Conservation (phyloP, 768 basidiomycete species). For the Pisolithus marmoratus region DNA sequence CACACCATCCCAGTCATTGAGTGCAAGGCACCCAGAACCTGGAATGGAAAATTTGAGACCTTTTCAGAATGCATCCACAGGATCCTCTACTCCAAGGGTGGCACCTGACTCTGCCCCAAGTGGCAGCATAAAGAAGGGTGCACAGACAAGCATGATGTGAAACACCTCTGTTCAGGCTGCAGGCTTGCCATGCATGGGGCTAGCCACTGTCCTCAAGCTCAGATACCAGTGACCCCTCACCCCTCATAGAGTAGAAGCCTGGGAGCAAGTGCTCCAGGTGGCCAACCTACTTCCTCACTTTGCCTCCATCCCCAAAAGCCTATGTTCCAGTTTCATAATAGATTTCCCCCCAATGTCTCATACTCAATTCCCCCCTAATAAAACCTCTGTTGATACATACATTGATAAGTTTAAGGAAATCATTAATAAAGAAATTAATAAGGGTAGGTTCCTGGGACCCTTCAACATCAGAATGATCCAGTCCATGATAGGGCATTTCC, state of each 20-base stretch:
- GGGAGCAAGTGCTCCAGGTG: too few species aligned
- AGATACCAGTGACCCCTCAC: constrained; percentile 24
- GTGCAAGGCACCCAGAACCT: not conserved
- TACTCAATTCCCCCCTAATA: too few species aligned
- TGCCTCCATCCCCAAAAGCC: too few species aligned
- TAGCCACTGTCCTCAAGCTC: constrained; percentile 31
- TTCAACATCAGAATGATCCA: too few species aligned
- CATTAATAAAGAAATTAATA: too few species aligned
- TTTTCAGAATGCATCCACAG: not conserved
- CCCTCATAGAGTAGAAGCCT: constrained; percentile 26
- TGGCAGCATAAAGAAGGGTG: constrained; percentile 31
- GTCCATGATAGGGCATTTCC: too few species aligned
- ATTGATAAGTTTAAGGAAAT: too few species aligned
- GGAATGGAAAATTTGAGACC: not conserved
- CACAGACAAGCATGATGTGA: constrained; percentile 14
- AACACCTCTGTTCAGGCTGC: constrained; percentile 41
- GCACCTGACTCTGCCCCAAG: constrained; percentile 33
- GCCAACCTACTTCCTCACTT: too few species aligned
- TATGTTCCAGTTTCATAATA: too few species aligned
- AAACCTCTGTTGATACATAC: too few species aligned
- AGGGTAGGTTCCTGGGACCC: too few species aligned
- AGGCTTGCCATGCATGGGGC: constrained; percentile 33
- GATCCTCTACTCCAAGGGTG: constrained; percentile 4
- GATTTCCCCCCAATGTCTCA: too few species aligned
- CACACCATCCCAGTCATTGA: not conserved